Evolutionary conservation across 768 basidiomycete genomes (phyloP).

Genomic region (Auriscalpium vulgare): DNA sequence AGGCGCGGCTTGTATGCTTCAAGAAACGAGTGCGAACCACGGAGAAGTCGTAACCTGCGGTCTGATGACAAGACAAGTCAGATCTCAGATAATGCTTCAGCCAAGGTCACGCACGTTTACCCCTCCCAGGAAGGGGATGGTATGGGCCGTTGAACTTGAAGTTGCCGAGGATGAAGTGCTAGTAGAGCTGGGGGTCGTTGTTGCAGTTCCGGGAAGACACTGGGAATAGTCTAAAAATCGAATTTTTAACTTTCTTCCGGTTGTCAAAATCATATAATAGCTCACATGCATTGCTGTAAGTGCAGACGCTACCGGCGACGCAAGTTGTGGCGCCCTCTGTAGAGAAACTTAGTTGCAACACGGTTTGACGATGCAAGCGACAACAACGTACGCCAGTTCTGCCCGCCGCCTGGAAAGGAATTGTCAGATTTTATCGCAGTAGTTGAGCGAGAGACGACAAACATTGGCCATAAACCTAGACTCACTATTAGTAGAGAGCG

Average conservation of each 20-base stretch:
- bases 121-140: constrained; percentile 34
- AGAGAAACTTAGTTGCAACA: no score
- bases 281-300: constrained; percentile 20
- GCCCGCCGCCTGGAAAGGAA: constrained; percentile 14
- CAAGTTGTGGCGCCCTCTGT: constrained; percentile 22
- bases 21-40: constrained; percentile 23
- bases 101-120: constrained; percentile 27
- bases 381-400: constrained; percentile 18
- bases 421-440: background rate
- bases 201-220: constrained; percentile 20
- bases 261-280: background rate
- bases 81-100: background rate
- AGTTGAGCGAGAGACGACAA: background rate
- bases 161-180: constrained; percentile 10
- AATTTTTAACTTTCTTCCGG: background rate
- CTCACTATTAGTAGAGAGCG: background rate
- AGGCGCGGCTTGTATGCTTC: background rate
- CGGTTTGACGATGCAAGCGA: no score
- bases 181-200: constrained; percentile 5
- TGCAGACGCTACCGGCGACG: constrained; percentile 22
- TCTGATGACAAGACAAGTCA: background rate
- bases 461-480: constrained; percentile 21
- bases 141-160: constrained; percentile 7
- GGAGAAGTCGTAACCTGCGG: constrained; percentile 38
- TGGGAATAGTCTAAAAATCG: constrained; percentile 23